Percentiles rank a stretch among this genome's conserved stretches.
Conservation (phyloP, 2,329 filamentous ascomycete genomes). For the Grosmannia clavigera region DNA sequence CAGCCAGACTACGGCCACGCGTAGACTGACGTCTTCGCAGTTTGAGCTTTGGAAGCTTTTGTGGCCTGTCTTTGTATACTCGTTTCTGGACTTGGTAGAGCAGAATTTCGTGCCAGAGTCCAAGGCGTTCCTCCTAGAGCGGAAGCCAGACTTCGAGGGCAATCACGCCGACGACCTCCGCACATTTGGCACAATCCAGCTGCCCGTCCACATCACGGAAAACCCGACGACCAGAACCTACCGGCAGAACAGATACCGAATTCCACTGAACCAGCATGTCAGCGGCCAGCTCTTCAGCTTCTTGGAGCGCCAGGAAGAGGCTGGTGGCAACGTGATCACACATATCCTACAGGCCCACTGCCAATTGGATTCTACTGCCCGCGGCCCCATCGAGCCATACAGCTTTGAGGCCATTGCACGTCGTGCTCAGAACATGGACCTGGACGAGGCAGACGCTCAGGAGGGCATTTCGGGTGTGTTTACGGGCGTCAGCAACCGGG, state of each 20-base stretch:
- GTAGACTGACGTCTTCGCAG: conserved; percentile 26
- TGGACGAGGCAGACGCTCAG: conserved; percentile 50
- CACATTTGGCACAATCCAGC: conserved; percentile 57
- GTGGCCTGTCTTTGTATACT: conserved; percentile 93
- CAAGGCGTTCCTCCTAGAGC: conserved; percentile 58
- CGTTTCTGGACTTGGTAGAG: conserved; percentile 66
- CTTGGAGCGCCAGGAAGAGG: conserved; percentile 72
- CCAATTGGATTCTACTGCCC: conserved; percentile 42
- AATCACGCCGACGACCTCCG: conserved; percentile 73
- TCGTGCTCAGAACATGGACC: conserved; percentile 45
- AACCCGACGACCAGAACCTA: conserved; percentile 74
- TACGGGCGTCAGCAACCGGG: conserved; percentile 48
- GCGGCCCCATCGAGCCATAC: conserved; percentile 51
- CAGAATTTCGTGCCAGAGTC: conserved; percentile 62
- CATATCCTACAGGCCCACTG: conserved; percentile 55
- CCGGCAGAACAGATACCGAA: conserved; percentile 72
- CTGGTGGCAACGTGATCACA: conserved; percentile 67
- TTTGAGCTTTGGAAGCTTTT: conserved; percentile 78
- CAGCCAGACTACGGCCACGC: not conserved
- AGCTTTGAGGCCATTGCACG: conserved; percentile 50
- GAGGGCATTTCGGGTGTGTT: conserved; percentile 54
- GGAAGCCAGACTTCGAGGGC: conserved; percentile 57
- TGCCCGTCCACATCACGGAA: conserved; percentile 66
- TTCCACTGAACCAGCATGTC: conserved; percentile 78
- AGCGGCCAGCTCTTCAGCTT: conserved; percentile 77